Base-by-base conservation (phyloP, 441 rosid species). In the Corymbia calophylla region DNA sequence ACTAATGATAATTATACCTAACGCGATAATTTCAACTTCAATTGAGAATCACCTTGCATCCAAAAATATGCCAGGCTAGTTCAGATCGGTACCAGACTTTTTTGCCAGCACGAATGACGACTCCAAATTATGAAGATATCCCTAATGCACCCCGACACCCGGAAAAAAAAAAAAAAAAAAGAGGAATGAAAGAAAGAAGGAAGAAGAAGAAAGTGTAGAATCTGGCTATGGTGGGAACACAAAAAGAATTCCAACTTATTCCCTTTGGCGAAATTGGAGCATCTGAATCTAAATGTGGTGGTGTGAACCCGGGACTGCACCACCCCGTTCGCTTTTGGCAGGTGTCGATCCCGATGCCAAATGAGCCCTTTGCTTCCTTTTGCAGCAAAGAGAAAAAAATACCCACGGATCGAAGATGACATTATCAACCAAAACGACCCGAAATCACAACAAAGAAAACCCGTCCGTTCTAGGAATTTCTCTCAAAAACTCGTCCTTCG, bases 11-110 rank as follows among this genome's bases (percentile, higher is more conserved):
- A 16, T 10, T 15, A 27, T n/a, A 31, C 21, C 32, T 4, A 19
- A 0, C 18, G 3, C 6, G 6, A 9, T 31, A 66, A 17, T 66
- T 66, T 31, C 21, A 66, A 66, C 11, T 66, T 31, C 39, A 66
- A 66, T 39, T 12, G 19, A 62, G 4, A 17, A 29, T 29, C 7
- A 62, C 18, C 32, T 5, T 0, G 32, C 15, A 32, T 31, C 15
- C n/a, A 23, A 58, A 58, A 12, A 1, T 60, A 27, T 2, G 66
- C 16, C 0, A 1, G 13, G 18, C 35, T 6, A 6, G 18, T n/a
- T 64, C 7, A 7, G 19, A 64, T 9, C 10, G 1, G 35, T 0
- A 15, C 70, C 0, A 68, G 77, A 66, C 77, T 64, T n/a, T 14
- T 64, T n/a, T 64, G 9, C 12, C 39, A 31, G 2, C 39, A 31